Percentiles rank a stretch among this genome's conserved stretches.
Conservation (phyloP, 2,329 filamentous ascomycete species). For the Xylariaceae sp. region DNA sequence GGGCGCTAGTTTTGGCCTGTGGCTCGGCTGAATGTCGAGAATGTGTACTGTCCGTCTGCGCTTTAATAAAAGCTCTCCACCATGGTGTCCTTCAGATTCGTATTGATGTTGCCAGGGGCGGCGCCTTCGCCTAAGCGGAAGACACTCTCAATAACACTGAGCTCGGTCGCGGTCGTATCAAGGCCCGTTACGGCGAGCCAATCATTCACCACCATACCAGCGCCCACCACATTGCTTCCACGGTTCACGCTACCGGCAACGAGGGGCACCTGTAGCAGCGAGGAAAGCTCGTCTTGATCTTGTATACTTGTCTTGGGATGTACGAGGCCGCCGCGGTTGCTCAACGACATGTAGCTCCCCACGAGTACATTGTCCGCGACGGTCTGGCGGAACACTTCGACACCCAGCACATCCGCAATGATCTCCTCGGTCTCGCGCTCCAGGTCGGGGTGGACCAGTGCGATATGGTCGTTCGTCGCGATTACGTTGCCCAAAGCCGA, state of each 20-base stretch:
- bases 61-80: conserved; percentile 95
- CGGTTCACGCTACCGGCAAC: conserved; percentile 93
- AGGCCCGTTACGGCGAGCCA: conserved; percentile 93
- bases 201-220: conserved; percentile 95
- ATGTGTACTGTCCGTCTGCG: no score
- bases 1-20: not conserved
- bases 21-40: not conserved
- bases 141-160: conserved; percentile 93
- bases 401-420: conserved; percentile 85
- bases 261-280: conserved; percentile 87
- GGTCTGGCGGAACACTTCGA: conserved; percentile 89
- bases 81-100: conserved; percentile 91
- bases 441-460: conserved; percentile 90
- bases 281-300: conserved; percentile 95
- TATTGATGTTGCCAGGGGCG: conserved; percentile 72
- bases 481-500: conserved; percentile 97
- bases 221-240: conserved; percentile 89
- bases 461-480: conserved; percentile 93
- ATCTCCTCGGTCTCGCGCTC: conserved; percentile 99
- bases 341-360: conserved; percentile 92
- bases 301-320: conserved; percentile 96
- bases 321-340: conserved; percentile 93
- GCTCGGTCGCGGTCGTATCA: conserved; percentile 93
- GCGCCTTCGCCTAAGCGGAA: conserved; percentile 89
- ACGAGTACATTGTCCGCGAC: conserved; percentile 96